Evolutionary conservation across 257 asterid genomes (phyloP), one percentile per base, ranked within the genome.

Genomic region (Capsicum chinense): DNA sequence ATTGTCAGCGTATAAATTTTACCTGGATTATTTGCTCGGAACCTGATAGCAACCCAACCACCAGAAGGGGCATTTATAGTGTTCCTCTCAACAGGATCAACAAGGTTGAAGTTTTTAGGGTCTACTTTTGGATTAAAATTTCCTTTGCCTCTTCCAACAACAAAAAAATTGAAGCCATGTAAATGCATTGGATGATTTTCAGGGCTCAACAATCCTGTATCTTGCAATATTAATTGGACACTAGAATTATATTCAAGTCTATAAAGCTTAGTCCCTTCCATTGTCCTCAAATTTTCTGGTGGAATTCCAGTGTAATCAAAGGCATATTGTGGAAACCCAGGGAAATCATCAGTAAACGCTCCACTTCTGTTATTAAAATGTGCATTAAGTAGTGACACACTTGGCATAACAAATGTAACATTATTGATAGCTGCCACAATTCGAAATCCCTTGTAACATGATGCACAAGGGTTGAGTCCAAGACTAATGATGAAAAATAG

Each of bases 1-100:
- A 13, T 4, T 19, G 11, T 50, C 0, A 2, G 0, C 56, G 6
- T 26, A 63, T 48, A 47, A 35, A 76, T 1, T 19, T 33, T 86
- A 92, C 95, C 95, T 83, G 93, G 92, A 90, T 92, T 92, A 73
- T 90, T 91, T 4, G 95, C 93, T 59, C 83, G 79, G 79, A 92
- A 90, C 85, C 94, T 88, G 81, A 91, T 85, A 17, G 94, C 95
- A 47, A 85, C 92, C 94, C 94, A 92, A 12, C 94, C 95, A 4
- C 92, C 92, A 7, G 92, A 87, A 1, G 93, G 94, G 19, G 90
- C 93, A 59, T 84, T 91, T 26, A 91, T 79, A 4, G 95, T 92
- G 58, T 92, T 92, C 85, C 95, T 91, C 84, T 92, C 95, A 63
- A 91, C 94, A 26, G 95, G 94, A 85, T 92, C 95, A 37, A 85